Conservation (phyloP, 257 asterid genomes). For the Leptodermis oblonga region DNA sequence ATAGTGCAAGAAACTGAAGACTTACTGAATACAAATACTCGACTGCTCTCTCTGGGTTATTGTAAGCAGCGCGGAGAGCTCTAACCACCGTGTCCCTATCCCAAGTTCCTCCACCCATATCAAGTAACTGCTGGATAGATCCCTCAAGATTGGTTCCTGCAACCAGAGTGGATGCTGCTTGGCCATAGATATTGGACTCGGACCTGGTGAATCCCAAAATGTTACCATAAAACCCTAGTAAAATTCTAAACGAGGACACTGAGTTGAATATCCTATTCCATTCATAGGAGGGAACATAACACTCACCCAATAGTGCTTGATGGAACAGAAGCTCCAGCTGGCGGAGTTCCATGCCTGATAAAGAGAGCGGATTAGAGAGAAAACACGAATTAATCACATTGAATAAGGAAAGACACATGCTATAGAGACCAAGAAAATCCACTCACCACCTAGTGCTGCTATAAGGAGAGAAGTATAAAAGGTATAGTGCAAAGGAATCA, state of each 20-base stretch:
- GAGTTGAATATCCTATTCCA: background rate
- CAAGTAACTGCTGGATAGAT: constrained; percentile 77
- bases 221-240: background rate
- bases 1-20: constrained; percentile 18
- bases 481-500: background rate
- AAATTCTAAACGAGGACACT: background rate
- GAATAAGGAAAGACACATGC: no score
- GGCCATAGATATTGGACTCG: constrained; percentile 69
- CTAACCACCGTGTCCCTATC: constrained; percentile 74
- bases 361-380: constrained; percentile 11
- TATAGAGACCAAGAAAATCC: background rate
- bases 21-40: constrained; percentile 90
- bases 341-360: constrained; percentile 34
- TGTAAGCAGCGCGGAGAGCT: constrained; percentile 80
- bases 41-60: constrained; percentile 91
- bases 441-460: background rate
- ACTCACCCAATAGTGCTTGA: constrained; percentile 41
- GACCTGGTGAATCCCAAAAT: constrained; percentile 41
- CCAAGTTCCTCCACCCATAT: constrained; percentile 97
- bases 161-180: constrained; percentile 86
- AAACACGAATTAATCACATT: background rate
- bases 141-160: constrained; percentile 69
- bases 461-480: background rate
- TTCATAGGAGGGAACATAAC: background rate
- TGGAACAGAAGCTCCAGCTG: constrained; percentile 28